Conservation (phyloP, 768 basidiomycete species). For the Collybia sordida region DNA sequence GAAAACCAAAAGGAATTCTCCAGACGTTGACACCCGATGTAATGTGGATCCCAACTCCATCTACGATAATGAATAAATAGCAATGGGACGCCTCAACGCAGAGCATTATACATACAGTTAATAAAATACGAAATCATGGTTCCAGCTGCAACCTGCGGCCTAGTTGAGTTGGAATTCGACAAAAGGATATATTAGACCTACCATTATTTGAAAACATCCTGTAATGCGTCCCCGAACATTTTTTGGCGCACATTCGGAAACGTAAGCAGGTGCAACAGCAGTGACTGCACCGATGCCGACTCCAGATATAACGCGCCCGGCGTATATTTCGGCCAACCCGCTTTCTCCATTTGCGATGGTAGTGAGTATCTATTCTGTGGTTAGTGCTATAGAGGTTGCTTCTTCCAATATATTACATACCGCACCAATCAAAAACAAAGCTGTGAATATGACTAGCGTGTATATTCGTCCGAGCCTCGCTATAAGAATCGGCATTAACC, state of each 20-base stretch:
- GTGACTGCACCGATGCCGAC: slow-evolving; percentile 82
- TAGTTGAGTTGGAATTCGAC: not conserved
- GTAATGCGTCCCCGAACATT: slow-evolving; percentile 84
- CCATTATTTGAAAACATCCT: slow-evolving; percentile 86
- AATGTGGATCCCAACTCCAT: slow-evolving; percentile 60
- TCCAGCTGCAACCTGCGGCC: slow-evolving; percentile 59
- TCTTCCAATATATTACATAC: slow-evolving; percentile 35
- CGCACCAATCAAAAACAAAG: slow-evolving; percentile 73
- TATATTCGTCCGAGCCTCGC: slow-evolving; percentile 65
- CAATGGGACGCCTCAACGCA: not conserved
- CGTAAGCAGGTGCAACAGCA: slow-evolving; percentile 80
- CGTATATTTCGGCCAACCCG: slow-evolving; percentile 75
- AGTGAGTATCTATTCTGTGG: slow-evolving; percentile 57
- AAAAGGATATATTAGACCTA: slow-evolving; percentile 9
- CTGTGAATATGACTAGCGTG: slow-evolving; percentile 58
- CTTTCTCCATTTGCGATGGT: slow-evolving; percentile 57
- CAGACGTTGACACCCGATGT: slow-evolving; percentile 49
- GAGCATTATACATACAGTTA: slow-evolving; percentile 56
- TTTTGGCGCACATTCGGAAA: slow-evolving; percentile 87
- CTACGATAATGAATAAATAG: slow-evolving; percentile 34
- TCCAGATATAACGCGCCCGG: slow-evolving; percentile 78
- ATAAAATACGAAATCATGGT: slow-evolving; percentile 87
- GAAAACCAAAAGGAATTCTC: slow-evolving; percentile 76
- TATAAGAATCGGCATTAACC: slow-evolving; percentile 17
- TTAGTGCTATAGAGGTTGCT: not conserved